phyloP scores from a whole-genome alignment of 2,329 filamentous ascomycete genomes.

The Chalaropsis thielavioides region DNA sequence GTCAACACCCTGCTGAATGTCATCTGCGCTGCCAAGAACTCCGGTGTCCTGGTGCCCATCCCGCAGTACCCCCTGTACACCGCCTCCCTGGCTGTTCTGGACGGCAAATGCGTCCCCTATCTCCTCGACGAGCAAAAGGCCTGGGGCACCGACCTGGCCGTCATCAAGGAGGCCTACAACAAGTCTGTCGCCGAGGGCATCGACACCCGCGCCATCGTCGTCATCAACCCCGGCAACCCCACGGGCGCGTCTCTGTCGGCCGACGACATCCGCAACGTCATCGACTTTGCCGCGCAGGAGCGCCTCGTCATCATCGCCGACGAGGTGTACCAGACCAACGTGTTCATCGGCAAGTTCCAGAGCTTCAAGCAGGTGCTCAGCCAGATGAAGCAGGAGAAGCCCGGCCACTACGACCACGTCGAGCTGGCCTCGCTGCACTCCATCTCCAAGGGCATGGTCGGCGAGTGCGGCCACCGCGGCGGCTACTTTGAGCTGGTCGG shows the following conservation, averaged over 20 bases:
- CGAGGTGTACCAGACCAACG: slow-evolving; percentile 98
- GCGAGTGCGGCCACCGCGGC: slow-evolving; percentile 93
- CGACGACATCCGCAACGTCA: slow-evolving; percentile 67
- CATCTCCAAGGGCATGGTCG: slow-evolving; percentile 95
- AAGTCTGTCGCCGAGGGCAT: slow-evolving; percentile 63
- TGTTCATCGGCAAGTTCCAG: slow-evolving; percentile 86
- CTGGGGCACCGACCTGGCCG: slow-evolving; percentile 79
- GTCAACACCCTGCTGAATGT: slow-evolving; percentile 88
- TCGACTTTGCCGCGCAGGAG: slow-evolving; percentile 74
- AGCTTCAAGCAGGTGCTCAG: slow-evolving; percentile 88
- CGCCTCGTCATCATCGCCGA: slow-evolving; percentile 83
- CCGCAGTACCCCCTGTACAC: slow-evolving; percentile 98
- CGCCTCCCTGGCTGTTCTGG: slow-evolving; percentile 70
- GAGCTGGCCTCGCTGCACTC: slow-evolving; percentile 89
- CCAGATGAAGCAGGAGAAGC: slow-evolving; percentile 58
- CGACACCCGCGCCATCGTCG: slow-evolving; percentile 82
- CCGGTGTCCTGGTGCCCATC: slow-evolving; percentile 83
- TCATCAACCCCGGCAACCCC: slow-evolving; percentile 98
- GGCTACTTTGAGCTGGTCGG: slow-evolving; percentile 94
- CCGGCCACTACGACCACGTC: slow-evolving; percentile 66
- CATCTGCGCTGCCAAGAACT: slow-evolving; percentile 62
- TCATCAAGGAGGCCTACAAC: slow-evolving; percentile 58
- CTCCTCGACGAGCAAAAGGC: slow-evolving; percentile 72
- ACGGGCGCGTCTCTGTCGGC: slow-evolving; percentile 75
- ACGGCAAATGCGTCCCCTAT: slow-evolving; percentile 83